Evolutionary conservation across 75 land plant species (phyloP), one percentile per base, ranked within the genome.

Genomic region (Larix kaempferi): DNA sequence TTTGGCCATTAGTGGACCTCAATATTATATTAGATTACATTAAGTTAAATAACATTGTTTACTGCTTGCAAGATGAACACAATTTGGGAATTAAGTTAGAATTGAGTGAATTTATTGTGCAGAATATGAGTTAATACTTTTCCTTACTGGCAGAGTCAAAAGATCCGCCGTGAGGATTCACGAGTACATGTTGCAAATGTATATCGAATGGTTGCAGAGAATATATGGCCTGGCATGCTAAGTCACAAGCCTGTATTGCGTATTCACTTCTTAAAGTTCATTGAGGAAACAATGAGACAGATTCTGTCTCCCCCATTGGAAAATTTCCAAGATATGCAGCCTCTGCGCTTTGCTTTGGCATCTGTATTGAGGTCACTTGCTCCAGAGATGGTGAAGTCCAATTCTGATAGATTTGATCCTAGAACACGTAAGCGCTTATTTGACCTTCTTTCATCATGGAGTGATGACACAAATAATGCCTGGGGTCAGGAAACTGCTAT

Each of bases 191-290:
- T 91, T 37, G 94, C 98, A 76, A 96, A 95, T 81, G 88, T 98
- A 59, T 92, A 95, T 69, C 94, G 99, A 11, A 89, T 89, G 80
- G 98, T 95, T 74, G 92, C 99, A 59, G 99, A 98, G 80, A 95
- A 89, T 54, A 81, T 98, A 21, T 98, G 99, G 99, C 98, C 94
- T 26, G 99, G 94, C 22, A 93, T 91, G 86, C 89, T 98, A 29
- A 80, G 83, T 12, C 88, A 88, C 4, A 95, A 93, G 66, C 87
- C 94, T 22, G 76, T 90, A 56, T 80, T 95, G 29, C 93, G 94
- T 60, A 80, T 83, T 12, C 99, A 93, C 76, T 93, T 86, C 74
- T 77, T 91, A 76, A 86, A 76, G 76, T 98, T 98, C 83, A 95
- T 95, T 86, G 98, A 95, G 19, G 99, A 93, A 37, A 92, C 98